Conservation (phyloP, 805 yeast species). For the Scheffersomyces amazonensis region DNA sequence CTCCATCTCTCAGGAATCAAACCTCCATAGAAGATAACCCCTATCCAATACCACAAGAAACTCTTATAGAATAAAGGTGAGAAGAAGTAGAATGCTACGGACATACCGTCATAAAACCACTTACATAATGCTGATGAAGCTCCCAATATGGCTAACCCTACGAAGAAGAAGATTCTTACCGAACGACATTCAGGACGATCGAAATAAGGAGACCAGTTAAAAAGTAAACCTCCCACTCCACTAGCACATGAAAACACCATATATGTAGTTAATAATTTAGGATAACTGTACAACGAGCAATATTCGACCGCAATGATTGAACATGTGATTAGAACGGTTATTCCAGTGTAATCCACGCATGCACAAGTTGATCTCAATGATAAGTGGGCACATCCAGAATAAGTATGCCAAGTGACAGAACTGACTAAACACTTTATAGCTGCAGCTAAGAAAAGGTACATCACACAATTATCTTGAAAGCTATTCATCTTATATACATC, state of each 20-base stretch:
- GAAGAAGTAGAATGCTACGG: constrained; percentile 51
- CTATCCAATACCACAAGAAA: constrained; percentile 70
- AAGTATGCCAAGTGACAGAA: constrained; percentile 90
- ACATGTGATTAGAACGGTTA: constrained; percentile 84
- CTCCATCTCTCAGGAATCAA: constrained; percentile 89
- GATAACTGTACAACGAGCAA: constrained; percentile 64
- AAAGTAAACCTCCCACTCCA: constrained; percentile 68
- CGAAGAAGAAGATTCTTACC: constrained; percentile 74
- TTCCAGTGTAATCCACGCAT: constrained; percentile 94
- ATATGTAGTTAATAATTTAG: constrained; percentile 45
- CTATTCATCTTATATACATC: constrained; percentile 41
- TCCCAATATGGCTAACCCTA: constrained; percentile 76
- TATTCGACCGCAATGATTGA: constrained; percentile 86
- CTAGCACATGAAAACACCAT: constrained; percentile 60
- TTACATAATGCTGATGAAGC: constrained; percentile 59
- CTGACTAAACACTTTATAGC: constrained; percentile 75
- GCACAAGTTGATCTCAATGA: constrained; percentile 71
- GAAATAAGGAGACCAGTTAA: constrained; percentile 92
- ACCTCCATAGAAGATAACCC: constrained; percentile 85
- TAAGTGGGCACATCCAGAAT: constrained; percentile 69
- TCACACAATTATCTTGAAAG: constrained; percentile 46
- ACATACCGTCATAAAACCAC: constrained; percentile 53
- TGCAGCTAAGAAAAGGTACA: constrained; percentile 65
- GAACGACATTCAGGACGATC: constrained; percentile 85
- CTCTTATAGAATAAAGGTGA: constrained; percentile 68